phyloP scores from a whole-genome alignment of 208 protist genomes.

The Leishmania braziliensis region DNA sequence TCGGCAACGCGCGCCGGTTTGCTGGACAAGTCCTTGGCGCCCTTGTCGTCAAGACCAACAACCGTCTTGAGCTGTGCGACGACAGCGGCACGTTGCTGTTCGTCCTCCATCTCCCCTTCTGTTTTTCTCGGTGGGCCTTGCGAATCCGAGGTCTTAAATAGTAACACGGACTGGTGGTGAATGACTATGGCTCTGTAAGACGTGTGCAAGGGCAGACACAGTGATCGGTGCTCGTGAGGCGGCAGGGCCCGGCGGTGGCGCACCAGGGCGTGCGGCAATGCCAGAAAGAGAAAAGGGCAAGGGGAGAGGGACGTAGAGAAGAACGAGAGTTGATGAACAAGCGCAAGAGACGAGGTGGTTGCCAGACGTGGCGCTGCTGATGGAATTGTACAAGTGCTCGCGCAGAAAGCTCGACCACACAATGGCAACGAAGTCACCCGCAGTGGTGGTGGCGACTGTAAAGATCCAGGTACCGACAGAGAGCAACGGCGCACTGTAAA shows the following conservation, averaged over 20 bases:
- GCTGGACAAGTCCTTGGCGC: slow-evolving; percentile 83
- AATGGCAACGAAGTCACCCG: neutral
- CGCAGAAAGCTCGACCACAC: neutral
- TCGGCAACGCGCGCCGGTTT: slow-evolving; percentile 87
- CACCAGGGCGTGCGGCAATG: neutral
- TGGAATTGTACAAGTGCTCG: neutral
- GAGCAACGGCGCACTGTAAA: neutral
- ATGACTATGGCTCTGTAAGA: slow-evolving; percentile 2
- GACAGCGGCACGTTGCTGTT: slow-evolving; percentile 31
- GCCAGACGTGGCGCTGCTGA: neutral
- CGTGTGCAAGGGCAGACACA: neutral
- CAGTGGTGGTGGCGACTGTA: neutral
- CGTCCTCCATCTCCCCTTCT: slow-evolving; percentile 20
- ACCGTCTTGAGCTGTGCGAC: slow-evolving; percentile 66
- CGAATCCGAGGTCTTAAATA: neutral
- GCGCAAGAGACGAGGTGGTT: neutral
- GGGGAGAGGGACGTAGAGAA: neutral
- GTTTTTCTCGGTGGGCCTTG: neutral
- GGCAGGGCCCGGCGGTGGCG: neutral
- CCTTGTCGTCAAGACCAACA: slow-evolving; percentile 90
- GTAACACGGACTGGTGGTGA: neutral
- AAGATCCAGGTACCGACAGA: neutral
- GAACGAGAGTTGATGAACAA: neutral
- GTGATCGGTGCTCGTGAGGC: neutral
- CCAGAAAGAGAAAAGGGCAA: neutral